These are phyloP conservation scores for Cordyceps cateniannulata DNA, from an alignment of 2,329 filamentous ascomycete genomes.

Conservation along the genomic window DNA sequence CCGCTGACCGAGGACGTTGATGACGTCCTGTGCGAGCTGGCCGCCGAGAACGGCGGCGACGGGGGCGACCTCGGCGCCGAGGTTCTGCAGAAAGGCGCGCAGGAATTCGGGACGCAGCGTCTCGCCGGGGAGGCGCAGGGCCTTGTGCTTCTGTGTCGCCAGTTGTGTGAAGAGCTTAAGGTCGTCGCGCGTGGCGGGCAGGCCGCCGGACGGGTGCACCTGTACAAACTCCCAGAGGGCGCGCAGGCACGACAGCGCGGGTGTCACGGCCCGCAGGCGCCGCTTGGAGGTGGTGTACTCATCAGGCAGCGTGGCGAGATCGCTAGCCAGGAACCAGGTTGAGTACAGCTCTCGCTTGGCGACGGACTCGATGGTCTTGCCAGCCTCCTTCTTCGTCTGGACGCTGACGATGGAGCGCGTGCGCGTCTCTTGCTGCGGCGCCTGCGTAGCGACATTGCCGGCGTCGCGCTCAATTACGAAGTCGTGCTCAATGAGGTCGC, in stretches of 20 bases:
- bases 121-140: constrained; percentile 62
- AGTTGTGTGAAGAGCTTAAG: constrained; percentile 70
- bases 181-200: constrained; percentile 56
- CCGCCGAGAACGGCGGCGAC: constrained; percentile 86
- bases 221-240: constrained; percentile 80
- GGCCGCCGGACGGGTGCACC: constrained; percentile 29
- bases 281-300: constrained; percentile 63
- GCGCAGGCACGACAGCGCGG: constrained; percentile 76
- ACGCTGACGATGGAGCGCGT: constrained; percentile 72
- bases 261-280: constrained; percentile 69
- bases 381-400: constrained; percentile 60
- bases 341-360: constrained; percentile 89
- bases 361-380: constrained; percentile 73
- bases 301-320: constrained; percentile 63
- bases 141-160: constrained; percentile 70
- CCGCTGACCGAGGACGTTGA: constrained; percentile 84
- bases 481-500: constrained; percentile 83
- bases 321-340: constrained; percentile 74
- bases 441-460: constrained; percentile 61
- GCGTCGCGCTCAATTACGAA: constrained; percentile 82
- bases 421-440: constrained; percentile 57
- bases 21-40: constrained; percentile 89
- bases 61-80: constrained; percentile 77
- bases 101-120: constrained; percentile 67
- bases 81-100: constrained; percentile 77